These are phyloP conservation scores for Peribolospora baueri DNA, from an alignment of 768 basidiomycete genomes.

Conservation along the genomic window DNA sequence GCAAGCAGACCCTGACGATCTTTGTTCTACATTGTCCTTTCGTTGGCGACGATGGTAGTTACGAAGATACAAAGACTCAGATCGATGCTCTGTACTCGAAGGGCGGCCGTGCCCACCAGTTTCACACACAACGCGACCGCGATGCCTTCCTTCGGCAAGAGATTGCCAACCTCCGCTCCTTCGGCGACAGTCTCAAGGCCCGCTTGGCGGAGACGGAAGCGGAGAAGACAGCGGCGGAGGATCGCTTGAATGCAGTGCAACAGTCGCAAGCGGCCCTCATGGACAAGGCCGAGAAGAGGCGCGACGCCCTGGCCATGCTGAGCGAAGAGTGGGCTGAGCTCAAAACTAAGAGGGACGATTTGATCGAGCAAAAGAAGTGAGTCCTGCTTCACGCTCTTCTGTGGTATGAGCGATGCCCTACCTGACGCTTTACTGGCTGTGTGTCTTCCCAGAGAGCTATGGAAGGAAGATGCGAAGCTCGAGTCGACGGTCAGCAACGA, in stretches of 20 bases:
- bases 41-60: slow-evolving; percentile 14
- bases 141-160: slow-evolving; percentile 64
- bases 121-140: slow-evolving; percentile 56
- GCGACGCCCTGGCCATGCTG: slow-evolving; percentile 33
- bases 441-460: slow-evolving; percentile 32
- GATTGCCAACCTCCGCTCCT: slow-evolving; percentile 39
- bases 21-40: too few relatives aligned
- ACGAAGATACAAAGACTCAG: slow-evolving; percentile 50
- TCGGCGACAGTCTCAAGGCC: slow-evolving; percentile 28
- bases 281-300: slow-evolving; percentile 34
- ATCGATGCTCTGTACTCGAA: slow-evolving; percentile 62
- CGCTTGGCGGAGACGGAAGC: slow-evolving; percentile 30
- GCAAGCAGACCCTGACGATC: too few relatives aligned
- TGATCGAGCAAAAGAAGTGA: slow-evolving; percentile 53
- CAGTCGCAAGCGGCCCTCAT: slow-evolving; percentile 26
- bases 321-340: slow-evolving; percentile 28
- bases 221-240: slow-evolving; percentile 14
- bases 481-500: slow-evolving; percentile 52
- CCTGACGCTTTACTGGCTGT: neutral
- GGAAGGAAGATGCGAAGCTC: slow-evolving; percentile 83
- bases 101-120: slow-evolving; percentile 66
- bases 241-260: slow-evolving; percentile 26
- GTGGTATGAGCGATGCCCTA: neutral
- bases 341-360: slow-evolving; percentile 42
- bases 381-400: slow-evolving; percentile 8